A percentile compares a stretch with the other conserved stretches of the same genome.
Evolutionary conservation across 2,329 filamentous ascomycete genomes (phyloP).

Genomic region (Microsporum audouinii): DNA sequence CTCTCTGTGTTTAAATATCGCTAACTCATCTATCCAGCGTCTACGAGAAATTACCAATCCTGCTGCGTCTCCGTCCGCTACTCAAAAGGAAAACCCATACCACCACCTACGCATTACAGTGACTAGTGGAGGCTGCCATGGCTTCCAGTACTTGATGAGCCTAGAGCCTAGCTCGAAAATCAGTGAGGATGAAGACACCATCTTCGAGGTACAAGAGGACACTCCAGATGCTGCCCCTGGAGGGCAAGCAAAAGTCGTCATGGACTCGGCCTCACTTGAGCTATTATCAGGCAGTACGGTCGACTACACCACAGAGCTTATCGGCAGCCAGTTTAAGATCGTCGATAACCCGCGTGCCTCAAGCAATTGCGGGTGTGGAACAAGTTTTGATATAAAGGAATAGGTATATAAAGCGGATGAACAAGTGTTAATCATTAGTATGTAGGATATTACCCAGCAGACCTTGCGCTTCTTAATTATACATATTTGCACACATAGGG

Average conservation of each 20-base stretch:
- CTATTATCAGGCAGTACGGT: constrained; percentile 87
- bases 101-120: constrained; percentile 85
- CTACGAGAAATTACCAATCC: constrained; percentile 59
- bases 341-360: constrained; percentile 83
- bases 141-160: constrained; percentile 94
- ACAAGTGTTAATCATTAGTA: background rate
- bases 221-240: constrained; percentile 12
- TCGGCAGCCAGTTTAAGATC: constrained; percentile 91
- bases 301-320: constrained; percentile 92
- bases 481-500: background rate
- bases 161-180: constrained; percentile 51
- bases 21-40: constrained; percentile 35
- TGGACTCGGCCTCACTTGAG: constrained; percentile 79
- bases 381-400: constrained; percentile 72
- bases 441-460: background rate
- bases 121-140: constrained; percentile 89
- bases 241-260: constrained; percentile 63
- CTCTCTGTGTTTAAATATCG: constrained; percentile 4
- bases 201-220: constrained; percentile 58
- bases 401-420: background rate
- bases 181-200: constrained; percentile 66
- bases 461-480: background rate
- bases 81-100: constrained; percentile 51
- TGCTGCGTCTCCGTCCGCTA: constrained; percentile 36
- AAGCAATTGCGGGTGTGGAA: constrained; percentile 93